phyloP scores from a whole-genome alignment of 345 rosid species.

The Gossypium stocksii region DNA sequence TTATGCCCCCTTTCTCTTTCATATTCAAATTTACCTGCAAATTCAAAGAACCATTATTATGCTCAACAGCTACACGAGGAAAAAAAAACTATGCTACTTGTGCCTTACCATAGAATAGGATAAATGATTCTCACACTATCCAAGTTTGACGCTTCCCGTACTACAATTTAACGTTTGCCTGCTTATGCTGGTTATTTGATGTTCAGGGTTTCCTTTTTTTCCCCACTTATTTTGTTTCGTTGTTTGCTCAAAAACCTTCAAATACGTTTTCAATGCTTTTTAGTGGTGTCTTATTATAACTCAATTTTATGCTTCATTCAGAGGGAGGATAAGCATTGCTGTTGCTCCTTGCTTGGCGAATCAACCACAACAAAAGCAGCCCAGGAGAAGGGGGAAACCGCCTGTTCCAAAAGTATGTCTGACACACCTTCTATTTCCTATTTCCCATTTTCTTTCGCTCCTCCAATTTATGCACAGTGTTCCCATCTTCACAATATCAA shows the following conservation, averaged over 20 bases:
- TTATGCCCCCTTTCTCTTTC: neutral
- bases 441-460: no score
- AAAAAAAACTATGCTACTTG: neutral
- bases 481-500: neutral
- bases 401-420: slow-evolving; percentile 58
- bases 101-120: neutral
- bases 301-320: slow-evolving; percentile 30
- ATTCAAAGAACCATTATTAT: neutral
- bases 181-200: neutral
- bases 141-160: neutral
- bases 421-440: neutral
- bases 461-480: neutral
- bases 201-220: neutral
- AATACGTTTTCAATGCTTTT: neutral
- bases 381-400: slow-evolving; percentile 57
- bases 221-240: neutral
- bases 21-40: no score
- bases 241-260: neutral
- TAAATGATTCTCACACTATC: neutral
- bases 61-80: neutral
- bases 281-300: neutral
- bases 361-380: slow-evolving; percentile 46
- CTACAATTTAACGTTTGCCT: neutral
- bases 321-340: slow-evolving; percentile 92
- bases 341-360: slow-evolving; percentile 46